phyloP scores from a whole-genome alignment of 768 basidiomycete genomes.

The Exidia glandulosa region DNA sequence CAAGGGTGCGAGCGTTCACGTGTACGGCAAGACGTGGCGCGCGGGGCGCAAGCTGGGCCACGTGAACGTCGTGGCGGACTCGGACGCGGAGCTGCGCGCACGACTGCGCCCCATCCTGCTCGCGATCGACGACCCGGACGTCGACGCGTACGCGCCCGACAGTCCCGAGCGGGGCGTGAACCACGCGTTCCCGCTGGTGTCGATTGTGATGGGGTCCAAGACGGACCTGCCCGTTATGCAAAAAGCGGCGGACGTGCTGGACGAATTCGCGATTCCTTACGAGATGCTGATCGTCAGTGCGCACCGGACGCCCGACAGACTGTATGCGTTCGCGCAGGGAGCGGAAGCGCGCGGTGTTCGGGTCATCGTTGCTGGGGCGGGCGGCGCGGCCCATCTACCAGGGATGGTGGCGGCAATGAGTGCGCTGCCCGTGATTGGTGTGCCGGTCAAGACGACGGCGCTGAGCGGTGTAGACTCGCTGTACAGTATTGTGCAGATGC shows the following conservation, averaged over 20 bases:
- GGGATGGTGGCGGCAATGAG: constrained; percentile 99
- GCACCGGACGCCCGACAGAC: constrained; percentile 82
- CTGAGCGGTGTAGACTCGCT: constrained; percentile 96
- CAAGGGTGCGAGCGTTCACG: constrained; percentile 72
- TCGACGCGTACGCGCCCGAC: constrained; percentile 41
- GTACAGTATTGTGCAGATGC: constrained; percentile 98
- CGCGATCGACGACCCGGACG: constrained; percentile 37
- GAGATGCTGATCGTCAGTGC: constrained; percentile 95
- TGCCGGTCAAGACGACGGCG: constrained; percentile 90
- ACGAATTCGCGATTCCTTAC: constrained; percentile 74
- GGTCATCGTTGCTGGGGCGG: constrained; percentile 87
- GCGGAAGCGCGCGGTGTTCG: constrained; percentile 56
- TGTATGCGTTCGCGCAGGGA: constrained; percentile 70
- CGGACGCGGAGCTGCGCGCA: constrained; percentile 59
- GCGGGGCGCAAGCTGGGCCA: constrained; percentile 98
- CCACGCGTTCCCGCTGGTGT: constrained; percentile 65
- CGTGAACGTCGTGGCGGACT: constrained; percentile 75
- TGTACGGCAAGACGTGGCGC: constrained; percentile 90
- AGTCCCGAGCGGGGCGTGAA: constrained; percentile 38
- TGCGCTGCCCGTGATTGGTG: constrained; percentile 83
- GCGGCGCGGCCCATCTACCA: constrained; percentile 96
- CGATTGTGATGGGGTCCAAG: constrained; percentile 97
- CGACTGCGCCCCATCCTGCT: constrained; percentile 67
- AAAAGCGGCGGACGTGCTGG: constrained; percentile 75
- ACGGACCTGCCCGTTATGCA: constrained; percentile 94